These are phyloP conservation scores for Mortierella antarctica DNA, from an alignment of 192 early-diverging fungal genomes.

Conservation along the genomic window DNA sequence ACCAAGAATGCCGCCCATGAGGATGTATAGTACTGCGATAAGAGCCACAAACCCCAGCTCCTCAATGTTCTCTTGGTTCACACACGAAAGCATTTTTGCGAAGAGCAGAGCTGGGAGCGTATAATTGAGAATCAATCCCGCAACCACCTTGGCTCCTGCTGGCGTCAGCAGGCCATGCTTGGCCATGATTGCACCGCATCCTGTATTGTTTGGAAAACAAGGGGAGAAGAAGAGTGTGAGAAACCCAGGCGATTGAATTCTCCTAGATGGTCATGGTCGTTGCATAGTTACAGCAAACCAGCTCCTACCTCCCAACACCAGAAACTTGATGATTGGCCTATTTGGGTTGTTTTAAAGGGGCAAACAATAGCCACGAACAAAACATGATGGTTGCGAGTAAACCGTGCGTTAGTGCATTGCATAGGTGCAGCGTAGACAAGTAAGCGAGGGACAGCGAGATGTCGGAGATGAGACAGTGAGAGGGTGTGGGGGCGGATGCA, in stretches of 20 bases:
- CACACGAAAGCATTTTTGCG: conserved; percentile 44
- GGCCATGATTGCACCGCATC: conserved; percentile 51
- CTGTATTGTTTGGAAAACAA: neutral
- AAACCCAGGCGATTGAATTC: no score
- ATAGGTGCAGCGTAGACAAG: no score
- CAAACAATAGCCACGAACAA: neutral
- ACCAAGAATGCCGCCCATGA: conserved; percentile 24
- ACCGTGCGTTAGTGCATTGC: no score
- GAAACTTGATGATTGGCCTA: conserved; percentile 51
- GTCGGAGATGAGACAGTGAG: no score
- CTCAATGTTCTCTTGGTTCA: conserved; percentile 14
- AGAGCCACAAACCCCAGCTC: conserved; percentile 37
- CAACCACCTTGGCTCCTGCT: conserved; percentile 40
- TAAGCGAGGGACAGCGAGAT: no score
- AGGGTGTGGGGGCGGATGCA: no score
- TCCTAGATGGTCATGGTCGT: no score
- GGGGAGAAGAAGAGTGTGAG: neutral
- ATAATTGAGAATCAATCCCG: conserved; percentile 45
- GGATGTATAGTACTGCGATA: conserved; percentile 13
- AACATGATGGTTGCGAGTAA: neutral
- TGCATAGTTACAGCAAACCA: neutral
- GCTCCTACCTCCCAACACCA: conserved; percentile 36
- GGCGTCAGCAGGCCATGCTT: conserved; percentile 44
- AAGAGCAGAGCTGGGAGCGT: conserved; percentile 45
- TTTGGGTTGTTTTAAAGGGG: neutral